phyloP scores from a whole-genome alignment of 306 rosid species.

The Prunus fruticosa region DNA sequence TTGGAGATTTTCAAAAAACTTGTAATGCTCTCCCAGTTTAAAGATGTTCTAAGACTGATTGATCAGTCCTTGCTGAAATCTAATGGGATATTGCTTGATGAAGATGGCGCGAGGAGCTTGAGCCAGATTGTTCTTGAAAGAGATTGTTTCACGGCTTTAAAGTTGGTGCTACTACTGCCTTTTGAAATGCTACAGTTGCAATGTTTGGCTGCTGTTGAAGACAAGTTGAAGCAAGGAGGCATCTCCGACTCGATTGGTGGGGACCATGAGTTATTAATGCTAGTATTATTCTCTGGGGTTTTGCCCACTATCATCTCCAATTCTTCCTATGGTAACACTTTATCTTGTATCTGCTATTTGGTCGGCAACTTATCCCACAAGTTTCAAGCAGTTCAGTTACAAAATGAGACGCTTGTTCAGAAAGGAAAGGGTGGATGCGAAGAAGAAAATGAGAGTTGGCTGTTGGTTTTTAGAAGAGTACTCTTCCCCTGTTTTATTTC shows the following conservation, averaged over 20 bases:
- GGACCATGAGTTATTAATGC: slow-evolving; percentile 63
- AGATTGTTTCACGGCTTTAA: slow-evolving; percentile 67
- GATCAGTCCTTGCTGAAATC: slow-evolving; percentile 60
- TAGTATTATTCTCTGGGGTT: slow-evolving; percentile 67
- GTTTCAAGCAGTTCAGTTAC: slow-evolving; percentile 49
- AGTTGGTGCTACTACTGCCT: slow-evolving; percentile 67
- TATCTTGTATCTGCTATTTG: slow-evolving; percentile 74
- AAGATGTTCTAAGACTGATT: slow-evolving; percentile 60
- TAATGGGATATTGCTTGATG: slow-evolving; percentile 60
- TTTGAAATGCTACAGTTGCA: slow-evolving; percentile 51
- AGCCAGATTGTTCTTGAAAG: slow-evolving; percentile 42
- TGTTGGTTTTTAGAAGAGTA: slow-evolving; percentile 46
- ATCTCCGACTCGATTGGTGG: slow-evolving; percentile 38
- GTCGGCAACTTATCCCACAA: slow-evolving; percentile 64
- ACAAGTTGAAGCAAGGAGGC: slow-evolving; percentile 55
- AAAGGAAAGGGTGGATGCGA: slow-evolving; percentile 22
- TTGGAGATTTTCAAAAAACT: slow-evolving; percentile 65
- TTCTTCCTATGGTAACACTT: slow-evolving; percentile 52
- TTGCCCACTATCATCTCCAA: slow-evolving; percentile 39
- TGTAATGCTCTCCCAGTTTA: slow-evolving; percentile 44
- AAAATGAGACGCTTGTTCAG: slow-evolving; percentile 29
- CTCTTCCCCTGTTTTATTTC: slow-evolving; percentile 66
- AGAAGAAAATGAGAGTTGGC: slow-evolving; percentile 34
- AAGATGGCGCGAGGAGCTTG: slow-evolving; percentile 59
- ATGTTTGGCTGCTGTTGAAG: slow-evolving; percentile 70